Evolutionary conservation across 176 grass and related monocot species (phyloP), one percentile per base, ranked within the genome.

Genomic region (Carex scoparia): DNA sequence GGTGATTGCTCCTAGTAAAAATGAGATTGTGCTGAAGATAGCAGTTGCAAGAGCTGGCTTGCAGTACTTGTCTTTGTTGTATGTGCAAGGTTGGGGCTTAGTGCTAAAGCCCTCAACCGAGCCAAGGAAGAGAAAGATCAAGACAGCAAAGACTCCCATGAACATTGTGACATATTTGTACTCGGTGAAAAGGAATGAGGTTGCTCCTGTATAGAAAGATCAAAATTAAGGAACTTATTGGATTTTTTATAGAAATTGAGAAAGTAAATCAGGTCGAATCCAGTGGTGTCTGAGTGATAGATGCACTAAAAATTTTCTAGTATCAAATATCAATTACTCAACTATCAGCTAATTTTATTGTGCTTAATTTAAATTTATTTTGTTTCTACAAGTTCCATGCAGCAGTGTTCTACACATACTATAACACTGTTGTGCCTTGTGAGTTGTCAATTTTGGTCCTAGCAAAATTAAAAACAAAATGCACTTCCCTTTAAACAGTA

Each of bases 51-150:
- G 92, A 70, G 90, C 94, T 68, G 94, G 92, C 85, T 97, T 97
- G 94, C 94, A 97, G 10, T 49, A 89, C 61, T 81, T 97, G 80
- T 85, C 94, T 91, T 84, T 90, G 89, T 88, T 97, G 85, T 97
- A 97, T 63, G 94, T 94, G 84, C 94, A 97, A 57, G 95, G 95
- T 70, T 86, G 92, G 33, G 90, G 87, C 86, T 94, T 84, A 60
- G 92, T 94, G 81, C 92, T 97, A 81, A 97, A 97, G 15, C 94
- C 88, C 89, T 97, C 94, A 12, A 94, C 92, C 10, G 94, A 97
- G 28, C 94, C 94, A 89, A 97, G 94, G 87, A 97, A 97, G 78
- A 89, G 84, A 86, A 97, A 97, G 84, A 97, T 97, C 58, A 97
- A 86, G 85, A 83, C 32, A 4, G 94, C 94, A 84, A 97, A 97